Percentiles rank a stretch among this genome's conserved stretches.
Conservation (phyloP, 306 rosid species). For the Casuarina equisetifolia region DNA sequence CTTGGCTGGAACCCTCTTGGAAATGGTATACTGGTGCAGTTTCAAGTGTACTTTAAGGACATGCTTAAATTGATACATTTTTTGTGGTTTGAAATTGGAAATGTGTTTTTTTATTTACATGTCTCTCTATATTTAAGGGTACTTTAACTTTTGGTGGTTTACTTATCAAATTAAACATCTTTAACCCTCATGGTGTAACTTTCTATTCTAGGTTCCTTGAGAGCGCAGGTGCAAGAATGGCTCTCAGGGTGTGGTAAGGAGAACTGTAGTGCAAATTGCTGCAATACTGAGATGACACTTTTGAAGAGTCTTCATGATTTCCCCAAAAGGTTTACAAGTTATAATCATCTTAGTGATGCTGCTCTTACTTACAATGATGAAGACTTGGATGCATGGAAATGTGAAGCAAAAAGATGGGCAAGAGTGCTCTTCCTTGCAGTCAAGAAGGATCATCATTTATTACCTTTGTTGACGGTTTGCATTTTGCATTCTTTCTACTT, state of each 20-base stretch:
- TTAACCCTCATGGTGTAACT: conserved; percentile 26
- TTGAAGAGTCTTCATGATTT: conserved; percentile 64
- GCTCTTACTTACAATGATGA: conserved; percentile 66
- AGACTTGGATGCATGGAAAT: conserved; percentile 82
- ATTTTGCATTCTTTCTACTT: conserved; percentile 20
- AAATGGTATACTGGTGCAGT: neutral
- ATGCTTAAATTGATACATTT: neutral
- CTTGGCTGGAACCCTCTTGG: neutral
- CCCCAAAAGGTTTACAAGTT: conserved; percentile 55
- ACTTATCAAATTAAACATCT: conserved; percentile 3
- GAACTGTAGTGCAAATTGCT: conserved; percentile 53
- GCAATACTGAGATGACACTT: conserved; percentile 46
- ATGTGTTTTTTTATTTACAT: neutral
- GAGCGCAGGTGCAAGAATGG: conserved; percentile 67
- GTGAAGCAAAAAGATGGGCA: conserved; percentile 86
- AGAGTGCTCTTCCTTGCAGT: conserved; percentile 73
- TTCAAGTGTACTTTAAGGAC: neutral
- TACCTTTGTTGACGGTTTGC: conserved; percentile 61
- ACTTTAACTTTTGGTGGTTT: conserved; percentile 18
- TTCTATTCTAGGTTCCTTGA: conserved; percentile 59
- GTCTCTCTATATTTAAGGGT: neutral
- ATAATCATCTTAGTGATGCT: conserved; percentile 30
- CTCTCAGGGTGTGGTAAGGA: conserved; percentile 67
- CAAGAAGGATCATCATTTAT: conserved; percentile 57
- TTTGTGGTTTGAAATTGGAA: neutral